A percentile compares a stretch with the other conserved stretches of the same genome.
These are phyloP conservation scores for Vigna mungo DNA, from an alignment of 306 rosid species.

Conservation along the genomic window DNA sequence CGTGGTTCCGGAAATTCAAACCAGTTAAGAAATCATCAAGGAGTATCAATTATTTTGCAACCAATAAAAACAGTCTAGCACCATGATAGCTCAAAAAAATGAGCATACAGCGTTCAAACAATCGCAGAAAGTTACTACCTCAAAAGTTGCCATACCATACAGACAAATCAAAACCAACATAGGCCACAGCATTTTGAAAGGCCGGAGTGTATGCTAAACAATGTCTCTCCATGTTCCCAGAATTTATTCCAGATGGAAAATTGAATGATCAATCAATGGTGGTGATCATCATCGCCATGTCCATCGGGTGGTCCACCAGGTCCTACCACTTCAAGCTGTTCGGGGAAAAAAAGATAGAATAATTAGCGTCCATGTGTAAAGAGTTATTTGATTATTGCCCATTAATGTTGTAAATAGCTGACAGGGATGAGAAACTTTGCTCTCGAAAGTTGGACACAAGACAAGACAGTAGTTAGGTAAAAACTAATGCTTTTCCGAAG, in stretches of 20 bases:
- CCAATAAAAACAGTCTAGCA: conserved; percentile 43
- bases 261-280: conserved; percentile 62
- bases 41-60: conserved; percentile 58
- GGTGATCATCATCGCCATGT: conserved; percentile 66
- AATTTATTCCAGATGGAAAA: conserved; percentile 64
- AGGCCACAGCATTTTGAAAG: conserved; percentile 59
- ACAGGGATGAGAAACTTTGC: background rate
- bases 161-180: conserved; percentile 58
- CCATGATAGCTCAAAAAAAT: conserved; percentile 51
- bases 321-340: conserved; percentile 96
- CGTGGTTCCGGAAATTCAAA: conserved; percentile 17
- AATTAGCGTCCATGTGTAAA: conserved; percentile 31
- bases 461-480: background rate
- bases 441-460: conserved; percentile 22
- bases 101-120: conserved; percentile 53
- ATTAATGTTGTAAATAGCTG: conserved; percentile 1
- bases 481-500: conserved; percentile 3
- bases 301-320: conserved; percentile 93
- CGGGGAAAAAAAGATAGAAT: background rate
- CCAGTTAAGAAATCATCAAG: conserved; percentile 46
- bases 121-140: conserved; percentile 51
- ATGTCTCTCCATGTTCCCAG: conserved; percentile 56
- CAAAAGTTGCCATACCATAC: conserved; percentile 50
- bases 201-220: conserved; percentile 56
- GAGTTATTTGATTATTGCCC: conserved; percentile 15